These are phyloP conservation scores for Pisolithus marmoratus DNA, from an alignment of 768 basidiomycete genomes.

Conservation along the genomic window DNA sequence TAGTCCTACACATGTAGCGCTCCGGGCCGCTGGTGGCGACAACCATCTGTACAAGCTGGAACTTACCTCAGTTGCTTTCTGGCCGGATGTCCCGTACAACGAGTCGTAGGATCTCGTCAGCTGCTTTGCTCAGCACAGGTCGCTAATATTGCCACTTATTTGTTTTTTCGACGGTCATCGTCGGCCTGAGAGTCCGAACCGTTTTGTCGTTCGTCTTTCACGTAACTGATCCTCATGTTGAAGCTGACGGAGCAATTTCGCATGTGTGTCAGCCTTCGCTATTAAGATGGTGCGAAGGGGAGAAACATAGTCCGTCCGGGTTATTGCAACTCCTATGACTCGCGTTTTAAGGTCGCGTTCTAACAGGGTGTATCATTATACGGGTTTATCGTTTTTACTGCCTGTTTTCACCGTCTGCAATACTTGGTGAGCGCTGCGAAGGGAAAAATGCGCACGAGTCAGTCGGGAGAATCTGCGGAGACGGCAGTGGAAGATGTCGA, in stretches of 20 bases:
- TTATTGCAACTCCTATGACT: not conserved
- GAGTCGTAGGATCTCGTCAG: too few species aligned
- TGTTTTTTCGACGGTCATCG: too few species aligned
- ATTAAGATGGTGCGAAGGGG: not conserved
- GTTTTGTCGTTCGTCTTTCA: too few species aligned
- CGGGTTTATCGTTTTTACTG: not conserved
- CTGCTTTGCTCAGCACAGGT: too few species aligned
- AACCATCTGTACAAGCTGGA: too few species aligned
- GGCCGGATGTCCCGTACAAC: too few species aligned
- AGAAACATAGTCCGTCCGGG: not conserved
- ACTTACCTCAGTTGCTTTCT: too few species aligned
- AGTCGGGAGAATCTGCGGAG: conserved; percentile 8
- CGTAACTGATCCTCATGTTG: not conserved
- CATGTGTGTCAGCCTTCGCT: not conserved
- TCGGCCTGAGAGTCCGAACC: too few species aligned
- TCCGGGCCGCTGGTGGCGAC: too few species aligned
- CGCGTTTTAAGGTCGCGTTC: not conserved
- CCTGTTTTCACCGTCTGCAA: not conserved
- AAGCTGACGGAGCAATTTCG: not conserved
- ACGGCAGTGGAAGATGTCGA: conserved; percentile 1
- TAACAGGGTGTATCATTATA: not conserved
- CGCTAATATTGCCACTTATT: too few species aligned
- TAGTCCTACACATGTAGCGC: too few species aligned
- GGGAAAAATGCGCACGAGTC: conserved; percentile 3
- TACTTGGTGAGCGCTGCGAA: not conserved